Evolutionary conservation across 2,329 filamentous ascomycete species (phyloP), one percentile per base, ranked within the genome.

Genomic region (Graphiopsis chlorocephala): DNA sequence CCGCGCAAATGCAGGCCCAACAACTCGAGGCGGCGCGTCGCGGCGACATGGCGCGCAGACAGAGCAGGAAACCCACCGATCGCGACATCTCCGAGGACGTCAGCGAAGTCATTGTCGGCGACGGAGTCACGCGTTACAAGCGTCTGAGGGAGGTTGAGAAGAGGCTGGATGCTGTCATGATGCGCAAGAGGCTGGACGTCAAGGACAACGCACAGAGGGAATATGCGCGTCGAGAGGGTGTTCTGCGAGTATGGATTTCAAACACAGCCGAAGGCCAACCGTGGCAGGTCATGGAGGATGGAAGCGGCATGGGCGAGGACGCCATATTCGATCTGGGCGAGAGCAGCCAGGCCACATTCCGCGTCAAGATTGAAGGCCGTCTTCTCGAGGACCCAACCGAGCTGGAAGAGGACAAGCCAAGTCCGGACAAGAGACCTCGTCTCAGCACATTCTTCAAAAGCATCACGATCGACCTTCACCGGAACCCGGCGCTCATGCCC

Each of bases 191-290:
- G 67, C 81, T 99, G 67, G 95, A 99, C 75, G 89, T 97, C 68
- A 86, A 92, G 68, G 94, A 98, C 75, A 89, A 88, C 67, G 83
- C 87, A 66, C 95, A 91, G 86, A 87, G 91, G 70, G 64, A 72
- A 31, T 75, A 74, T 65, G 70, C 71, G 33, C 65, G 72, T 42
- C 65, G 73, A 15, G 90, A 89, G 77, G 91, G 90, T 74, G 96
- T 92, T 2, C 83, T 99, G 78, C 90, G 94, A 67, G 86, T 99
- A 68, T 98, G 93, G 93, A 89, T 99, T 72, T 93, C 88, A 73
- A 99, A 99, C 78, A 97, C 93, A 1, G 92, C 90, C 35, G 92
- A 97, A 77, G 92, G 95, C 74, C 95, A 99, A 79, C 89, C 90
- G 33, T 98, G 95, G 95, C 95, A 99, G 79, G 85, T 83, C 45